phyloP scores from a whole-genome alignment of 345 rosid species.

The Aethionema arabicum region DNA sequence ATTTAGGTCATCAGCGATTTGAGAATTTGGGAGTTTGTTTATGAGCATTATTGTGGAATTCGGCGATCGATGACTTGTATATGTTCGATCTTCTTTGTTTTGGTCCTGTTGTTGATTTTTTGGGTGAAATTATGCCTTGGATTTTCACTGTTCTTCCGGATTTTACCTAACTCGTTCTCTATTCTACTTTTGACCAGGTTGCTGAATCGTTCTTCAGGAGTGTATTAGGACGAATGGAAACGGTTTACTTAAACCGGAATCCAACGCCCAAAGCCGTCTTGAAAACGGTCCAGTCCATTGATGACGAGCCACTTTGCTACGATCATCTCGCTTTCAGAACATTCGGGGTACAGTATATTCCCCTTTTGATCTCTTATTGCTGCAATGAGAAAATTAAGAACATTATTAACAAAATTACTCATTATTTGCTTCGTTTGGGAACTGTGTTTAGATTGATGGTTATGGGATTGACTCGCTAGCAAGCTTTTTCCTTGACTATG shows the following conservation, averaged over 20 bases:
- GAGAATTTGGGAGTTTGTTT: neutral
- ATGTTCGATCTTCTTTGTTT: too few relatives aligned
- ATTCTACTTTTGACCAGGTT: slow-evolving; percentile 36
- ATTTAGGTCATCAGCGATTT: neutral
- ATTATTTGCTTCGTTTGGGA: neutral
- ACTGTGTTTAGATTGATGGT: slow-evolving; percentile 53
- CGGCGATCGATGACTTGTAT: too few relatives aligned
- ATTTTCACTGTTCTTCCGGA: neutral
- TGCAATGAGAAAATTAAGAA: neutral
- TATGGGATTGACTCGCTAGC: slow-evolving; percentile 85
- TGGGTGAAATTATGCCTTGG: neutral
- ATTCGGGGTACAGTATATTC: slow-evolving; percentile 57
- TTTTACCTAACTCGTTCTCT: neutral
- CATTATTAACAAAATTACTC: neutral
- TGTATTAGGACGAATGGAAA: slow-evolving; percentile 66
- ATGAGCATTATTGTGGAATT: neutral
- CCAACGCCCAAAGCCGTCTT: slow-evolving; percentile 83
- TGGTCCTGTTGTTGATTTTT: too few relatives aligned
- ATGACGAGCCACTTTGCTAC: slow-evolving; percentile 58
- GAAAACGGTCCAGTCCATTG: slow-evolving; percentile 61
- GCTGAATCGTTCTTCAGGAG: slow-evolving; percentile 68
- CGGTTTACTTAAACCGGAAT: slow-evolving; percentile 66
- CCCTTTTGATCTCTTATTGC: neutral
- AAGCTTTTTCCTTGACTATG: slow-evolving; percentile 73
- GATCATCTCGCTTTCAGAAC: slow-evolving; percentile 96